Base-by-base conservation (phyloP, 1,284 basidiomycete species). In the Fomitopsis pinicola region DNA sequence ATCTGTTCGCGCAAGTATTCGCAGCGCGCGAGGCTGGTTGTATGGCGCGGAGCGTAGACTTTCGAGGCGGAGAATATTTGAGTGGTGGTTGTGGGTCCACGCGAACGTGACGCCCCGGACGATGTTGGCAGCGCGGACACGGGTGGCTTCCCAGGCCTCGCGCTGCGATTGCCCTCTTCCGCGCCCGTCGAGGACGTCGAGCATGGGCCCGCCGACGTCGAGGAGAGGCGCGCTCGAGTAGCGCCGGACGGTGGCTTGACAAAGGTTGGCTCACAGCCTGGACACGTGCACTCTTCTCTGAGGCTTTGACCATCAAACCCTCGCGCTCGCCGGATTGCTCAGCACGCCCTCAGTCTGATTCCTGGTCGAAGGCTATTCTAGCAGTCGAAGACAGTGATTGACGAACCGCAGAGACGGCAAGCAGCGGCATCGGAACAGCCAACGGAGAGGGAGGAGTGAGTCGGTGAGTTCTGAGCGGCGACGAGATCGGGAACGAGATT, bases 391-490 rank as follows among this genome's bases (percentile, higher is more conserved):
- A 55, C 44, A 60, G 59, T 54, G 64, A 56, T 48, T 58, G 63
- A 57, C 62, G 61, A 56, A 19, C 36, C 40, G 59, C 55, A 57
- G 59, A 57, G 58, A 55, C 55, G 54, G 48, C 59, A 59, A 44
- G 55, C 60, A 62, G 61, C 48, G 54, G 38, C 17, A 30, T 22
- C 58, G 48, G 58, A 57, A 48, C 53, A 58, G 9, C 36, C 55
- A 57, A 52, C 53, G 58, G 59, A 59, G 59, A 48, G 63, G 55
- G 36, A 59, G 62, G 54, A 61, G 59, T 38, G 54, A 60, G 70
- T 65, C 65, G 67, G 65, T 64, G 58, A 66, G 69, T 68, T 75
- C 74, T 73, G 72, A 74, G 74, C 76, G 74, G 74, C 75, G 75
- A 76, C 75, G 72, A 67, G 66, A 68, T 72, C 74, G 73, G 74